Percentiles rank a stretch among this genome's conserved stretches.
phyloP scores from a whole-genome alignment of 2,329 filamentous ascomycete genomes.

The Colletotrichum sp. region DNA sequence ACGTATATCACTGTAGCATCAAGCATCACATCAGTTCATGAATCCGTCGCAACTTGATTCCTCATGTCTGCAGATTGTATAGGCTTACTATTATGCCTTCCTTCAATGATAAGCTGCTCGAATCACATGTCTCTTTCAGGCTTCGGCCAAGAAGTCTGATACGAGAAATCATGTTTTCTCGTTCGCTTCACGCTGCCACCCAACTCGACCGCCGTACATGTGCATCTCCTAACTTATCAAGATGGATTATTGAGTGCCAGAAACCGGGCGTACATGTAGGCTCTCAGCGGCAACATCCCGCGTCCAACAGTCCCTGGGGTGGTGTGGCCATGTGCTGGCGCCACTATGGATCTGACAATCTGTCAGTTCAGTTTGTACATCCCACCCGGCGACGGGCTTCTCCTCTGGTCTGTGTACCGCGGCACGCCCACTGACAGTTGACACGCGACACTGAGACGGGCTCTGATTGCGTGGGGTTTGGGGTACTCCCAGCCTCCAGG shows the following conservation, averaged over 20 bases:
- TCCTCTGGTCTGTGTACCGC: not conserved
- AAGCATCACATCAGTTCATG: not conserved
- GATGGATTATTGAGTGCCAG: not conserved
- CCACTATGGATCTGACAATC: not conserved
- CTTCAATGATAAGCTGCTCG: not conserved
- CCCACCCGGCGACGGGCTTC: not conserved
- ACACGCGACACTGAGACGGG: slow-evolving; percentile 8
- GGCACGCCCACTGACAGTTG: not conserved
- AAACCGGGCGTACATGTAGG: not conserved
- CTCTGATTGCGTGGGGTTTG: not conserved
- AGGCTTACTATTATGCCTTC: not conserved
- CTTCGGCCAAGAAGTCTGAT: not conserved
- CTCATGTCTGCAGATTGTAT: not conserved
- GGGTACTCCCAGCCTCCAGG: not conserved
- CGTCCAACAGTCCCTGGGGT: not conserved
- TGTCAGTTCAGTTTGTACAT: not conserved
- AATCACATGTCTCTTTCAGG: not conserved
- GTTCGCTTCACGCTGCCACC: not conserved
- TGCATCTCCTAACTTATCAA: not conserved
- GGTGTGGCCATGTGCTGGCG: not conserved
- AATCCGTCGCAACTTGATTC: not conserved
- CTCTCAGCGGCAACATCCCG: not conserved
- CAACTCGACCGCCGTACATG: not conserved
- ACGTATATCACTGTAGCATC: fast-evolving
- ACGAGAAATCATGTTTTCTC: not conserved